phyloP scores from a whole-genome alignment of 306 rosid species.

The Sechiopsis laciniata region DNA sequence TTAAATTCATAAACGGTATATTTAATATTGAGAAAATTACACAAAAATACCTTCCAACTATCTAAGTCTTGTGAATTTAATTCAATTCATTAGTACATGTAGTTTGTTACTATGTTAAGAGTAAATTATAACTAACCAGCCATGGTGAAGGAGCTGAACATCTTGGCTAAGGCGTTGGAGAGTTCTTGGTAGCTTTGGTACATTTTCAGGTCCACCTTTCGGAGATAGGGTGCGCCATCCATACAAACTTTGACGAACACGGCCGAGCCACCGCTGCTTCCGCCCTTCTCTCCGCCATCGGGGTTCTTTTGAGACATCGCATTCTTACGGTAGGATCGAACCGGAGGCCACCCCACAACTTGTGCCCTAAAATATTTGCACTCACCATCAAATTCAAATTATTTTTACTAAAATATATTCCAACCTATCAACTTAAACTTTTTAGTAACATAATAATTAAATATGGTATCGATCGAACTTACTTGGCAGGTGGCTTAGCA shows the following conservation, averaged over 20 bases:
- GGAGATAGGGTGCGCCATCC: conserved; percentile 99
- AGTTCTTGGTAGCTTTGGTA: conserved; percentile 84
- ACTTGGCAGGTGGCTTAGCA: conserved; percentile 88
- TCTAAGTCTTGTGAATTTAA: no score
- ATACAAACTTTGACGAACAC: conserved; percentile 88
- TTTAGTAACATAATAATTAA: neutral
- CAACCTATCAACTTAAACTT: neutral
- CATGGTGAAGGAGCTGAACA: conserved; percentile 96
- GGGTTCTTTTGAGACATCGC: conserved; percentile 63
- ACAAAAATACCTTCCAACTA: no score
- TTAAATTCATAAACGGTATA: neutral
- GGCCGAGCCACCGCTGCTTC: conserved; percentile 18
- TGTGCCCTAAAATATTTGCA: conserved; percentile 48
- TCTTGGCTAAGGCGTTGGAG: conserved; percentile 92
- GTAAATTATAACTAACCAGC: conserved; percentile 19
- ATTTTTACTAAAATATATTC: neutral
- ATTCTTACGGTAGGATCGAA: conserved; percentile 88
- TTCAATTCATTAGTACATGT: no score
- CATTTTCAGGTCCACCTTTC: conserved; percentile 92
- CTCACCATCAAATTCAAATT: neutral
- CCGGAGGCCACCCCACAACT: conserved; percentile 99
- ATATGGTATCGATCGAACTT: conserved; percentile 4
- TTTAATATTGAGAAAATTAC: no score
- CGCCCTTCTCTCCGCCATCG: conserved; percentile 38
- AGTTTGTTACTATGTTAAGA: no score